Evolutionary conservation across 306 rosid genomes (phyloP).

Genomic region (Carpinus viminea): DNA sequence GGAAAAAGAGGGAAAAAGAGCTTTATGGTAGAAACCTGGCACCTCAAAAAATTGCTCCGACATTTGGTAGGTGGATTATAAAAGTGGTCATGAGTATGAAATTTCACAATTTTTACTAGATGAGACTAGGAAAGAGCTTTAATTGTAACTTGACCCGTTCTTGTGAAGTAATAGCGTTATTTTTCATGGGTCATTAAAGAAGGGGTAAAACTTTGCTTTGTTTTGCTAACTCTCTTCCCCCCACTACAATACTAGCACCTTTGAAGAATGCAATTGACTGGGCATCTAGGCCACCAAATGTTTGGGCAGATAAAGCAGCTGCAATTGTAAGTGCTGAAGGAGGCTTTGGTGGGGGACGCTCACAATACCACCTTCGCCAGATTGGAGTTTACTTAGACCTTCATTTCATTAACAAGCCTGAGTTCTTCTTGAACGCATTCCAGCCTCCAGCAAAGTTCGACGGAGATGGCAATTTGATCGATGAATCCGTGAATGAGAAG

Average conservation of each 20-base stretch:
- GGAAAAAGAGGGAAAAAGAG: no score
- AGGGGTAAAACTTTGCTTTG: not conserved
- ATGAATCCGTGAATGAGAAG: conserved; percentile 40
- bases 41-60: no score
- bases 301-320: conserved; percentile 81
- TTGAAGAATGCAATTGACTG: conserved; percentile 83
- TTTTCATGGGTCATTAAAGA: no score
- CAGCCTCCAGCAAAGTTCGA: conserved; percentile 76
- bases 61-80: no score
- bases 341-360: conserved; percentile 60
- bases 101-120: no score
- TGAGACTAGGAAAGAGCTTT: no score
- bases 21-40: not conserved
- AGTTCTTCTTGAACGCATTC: conserved; percentile 61
- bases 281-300: conserved; percentile 91
- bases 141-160: no score
- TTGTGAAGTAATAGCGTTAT: no score
- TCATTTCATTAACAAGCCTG: conserved; percentile 94
- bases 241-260: conserved; percentile 36
- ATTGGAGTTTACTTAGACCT: conserved; percentile 79
- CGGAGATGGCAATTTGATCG: conserved; percentile 64
- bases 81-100: no score
- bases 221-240: not conserved
- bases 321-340: conserved; percentile 91
- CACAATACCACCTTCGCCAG: conserved; percentile 91